A percentile compares a stretch with the other conserved stretches of the same genome.
Evolutionary conservation across 371 early-diverging fungal species (phyloP).

Genomic region (Mucor sp.): DNA sequence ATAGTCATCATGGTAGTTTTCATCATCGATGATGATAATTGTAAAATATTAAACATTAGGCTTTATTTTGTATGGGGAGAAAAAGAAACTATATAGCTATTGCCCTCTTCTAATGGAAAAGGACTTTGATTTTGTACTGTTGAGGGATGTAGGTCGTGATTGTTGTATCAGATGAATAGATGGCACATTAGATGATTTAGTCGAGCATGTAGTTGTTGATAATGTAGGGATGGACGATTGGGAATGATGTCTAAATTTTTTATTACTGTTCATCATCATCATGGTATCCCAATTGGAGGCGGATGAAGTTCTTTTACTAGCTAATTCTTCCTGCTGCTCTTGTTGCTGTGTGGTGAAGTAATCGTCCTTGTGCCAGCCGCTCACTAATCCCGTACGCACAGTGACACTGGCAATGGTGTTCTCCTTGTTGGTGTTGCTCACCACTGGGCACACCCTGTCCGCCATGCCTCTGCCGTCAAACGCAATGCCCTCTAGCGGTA

Average conservation of each 20-base stretch:
- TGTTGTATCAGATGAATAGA: constrained; percentile 13
- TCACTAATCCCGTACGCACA: constrained; percentile 39
- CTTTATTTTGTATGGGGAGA: not conserved
- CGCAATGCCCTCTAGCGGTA: constrained; percentile 30
- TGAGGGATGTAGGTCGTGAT: not conserved
- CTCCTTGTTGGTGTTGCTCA: not conserved
- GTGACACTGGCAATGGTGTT: constrained; percentile 40
- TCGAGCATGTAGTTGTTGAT: constrained; percentile 15
- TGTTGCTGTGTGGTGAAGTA: not conserved
- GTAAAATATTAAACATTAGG: not conserved
- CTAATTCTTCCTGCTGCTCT: not conserved
- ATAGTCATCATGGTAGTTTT: not conserved
- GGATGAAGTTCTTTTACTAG: not conserved
- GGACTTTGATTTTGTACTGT: not conserved
- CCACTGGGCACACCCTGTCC: constrained; percentile 33
- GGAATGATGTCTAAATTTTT: constrained; percentile 25
- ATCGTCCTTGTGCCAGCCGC: constrained; percentile 40
- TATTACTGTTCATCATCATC: constrained; percentile 7
- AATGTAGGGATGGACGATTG: constrained; percentile 24
- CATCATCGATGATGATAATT: not conserved
- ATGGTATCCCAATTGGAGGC: not conserved
- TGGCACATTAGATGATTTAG: constrained; percentile 10
- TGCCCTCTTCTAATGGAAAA: not conserved
- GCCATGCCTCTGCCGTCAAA: constrained; percentile 20
- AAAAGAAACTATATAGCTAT: too few species aligned